Evolutionary conservation across 352 stramenopile species (phyloP).

Genomic region (Phytophthora hybrid): DNA sequence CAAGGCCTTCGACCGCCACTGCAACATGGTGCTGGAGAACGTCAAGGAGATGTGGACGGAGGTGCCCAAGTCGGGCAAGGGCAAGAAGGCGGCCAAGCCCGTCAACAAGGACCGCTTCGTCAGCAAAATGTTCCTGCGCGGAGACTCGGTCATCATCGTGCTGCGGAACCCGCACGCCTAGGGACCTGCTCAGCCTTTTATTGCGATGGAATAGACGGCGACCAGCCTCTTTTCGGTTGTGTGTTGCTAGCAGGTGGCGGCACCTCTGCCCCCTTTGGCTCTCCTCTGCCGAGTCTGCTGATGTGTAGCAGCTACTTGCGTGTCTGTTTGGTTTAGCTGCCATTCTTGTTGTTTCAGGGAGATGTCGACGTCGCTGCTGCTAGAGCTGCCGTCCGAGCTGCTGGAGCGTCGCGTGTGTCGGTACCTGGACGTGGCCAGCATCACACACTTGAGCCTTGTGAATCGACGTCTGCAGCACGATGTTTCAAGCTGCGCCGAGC

Average conservation of each 20-base stretch:
- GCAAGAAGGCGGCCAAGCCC: constrained; percentile 95
- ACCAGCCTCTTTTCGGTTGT: constrained; percentile 18
- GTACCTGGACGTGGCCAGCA: constrained; percentile 52
- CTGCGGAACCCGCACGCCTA: constrained; percentile 96
- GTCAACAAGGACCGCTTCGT: constrained; percentile 99
- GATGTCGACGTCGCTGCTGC: constrained; percentile 22
- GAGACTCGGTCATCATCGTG: constrained; percentile 99
- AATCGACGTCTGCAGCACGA: constrained; percentile 49
- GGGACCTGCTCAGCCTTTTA: constrained; percentile 6
- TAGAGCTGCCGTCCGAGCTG: constrained; percentile 46
- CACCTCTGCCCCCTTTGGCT: constrained; percentile 14
- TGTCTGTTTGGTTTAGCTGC: not conserved
- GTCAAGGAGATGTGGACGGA: constrained; percentile 99
- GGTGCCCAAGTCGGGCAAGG: constrained; percentile 97
- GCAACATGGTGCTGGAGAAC: constrained; percentile 99
- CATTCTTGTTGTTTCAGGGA: not conserved
- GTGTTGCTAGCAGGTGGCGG: constrained; percentile 17
- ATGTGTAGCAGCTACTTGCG: not conserved
- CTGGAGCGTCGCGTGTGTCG: constrained; percentile 54
- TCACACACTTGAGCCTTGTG: constrained; percentile 44
- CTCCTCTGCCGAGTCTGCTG: constrained; percentile 11
- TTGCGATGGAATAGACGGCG: constrained; percentile 41
- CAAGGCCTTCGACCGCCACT: constrained; percentile 99
- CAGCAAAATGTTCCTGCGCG: constrained; percentile 99
- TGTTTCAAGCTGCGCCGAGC: constrained; percentile 31